Evolutionary conservation across 345 rosid genomes (phyloP), one percentile per base, ranked within the genome.

Genomic region (Eucalyptus pumila): DNA sequence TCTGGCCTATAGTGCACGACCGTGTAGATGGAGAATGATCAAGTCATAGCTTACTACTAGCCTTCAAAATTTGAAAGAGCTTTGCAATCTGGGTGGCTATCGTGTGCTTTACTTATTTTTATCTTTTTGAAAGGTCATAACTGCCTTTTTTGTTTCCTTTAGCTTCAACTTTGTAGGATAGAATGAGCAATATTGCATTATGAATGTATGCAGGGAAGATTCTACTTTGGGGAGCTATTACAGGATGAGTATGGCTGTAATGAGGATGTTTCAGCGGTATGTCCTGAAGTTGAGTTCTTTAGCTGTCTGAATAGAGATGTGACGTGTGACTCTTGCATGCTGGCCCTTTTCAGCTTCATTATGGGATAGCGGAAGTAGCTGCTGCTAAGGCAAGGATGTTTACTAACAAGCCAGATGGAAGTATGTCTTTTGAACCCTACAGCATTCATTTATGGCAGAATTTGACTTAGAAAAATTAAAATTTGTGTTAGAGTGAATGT

Each of bases 341-440:
- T 58, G 60, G 87, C 89, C 42, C 87, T 83, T 92, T 95, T 86
- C 97, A 96, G 99, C 86, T 95, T 93, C 99, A 97, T 94, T 93
- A 96, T 90, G 97, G 99, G 87, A 90, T 97, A 91, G 99, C 98
- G 45, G 99, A 97, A 93, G 97, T 97, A 86, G 99, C 99, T 90
- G 98, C 98, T 89, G 99, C 98, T 85, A 96, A 97, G 95, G 99
- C 99, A 90, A 94, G 96, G 87, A 97, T 97, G 98, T 97, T 97
- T 92, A 92, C 93, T 32, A 95, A 96, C 93, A 97, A 97, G 91
- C 99, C 99, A 11, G 99, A 97, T 88, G 99, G 99, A 94, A 97
- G 99, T 97, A 96, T 86, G 94, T 87, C 50, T 86, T 69, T 87
- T 69, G 56, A 76, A 21, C 47, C 85, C 47, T 76, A 76, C 42